Conservation (phyloP, 2,329 filamentous ascomycete species). For the Biscogniauxia marginata region DNA sequence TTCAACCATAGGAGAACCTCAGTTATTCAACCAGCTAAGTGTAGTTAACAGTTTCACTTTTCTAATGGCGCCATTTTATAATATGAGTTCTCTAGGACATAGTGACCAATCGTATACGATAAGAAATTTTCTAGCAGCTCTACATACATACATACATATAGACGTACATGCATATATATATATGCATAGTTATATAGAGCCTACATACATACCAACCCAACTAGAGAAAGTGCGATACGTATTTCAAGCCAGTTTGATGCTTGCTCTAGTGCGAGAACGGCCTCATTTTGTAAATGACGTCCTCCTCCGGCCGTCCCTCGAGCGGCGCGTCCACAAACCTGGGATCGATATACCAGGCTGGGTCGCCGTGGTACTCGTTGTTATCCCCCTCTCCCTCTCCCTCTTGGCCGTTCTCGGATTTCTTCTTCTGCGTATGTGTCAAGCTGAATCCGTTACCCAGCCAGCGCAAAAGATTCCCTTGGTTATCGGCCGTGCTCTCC, state of each 20-base stretch:
- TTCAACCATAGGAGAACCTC: too few relatives aligned
- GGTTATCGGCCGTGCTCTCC: slow-evolving; percentile 30
- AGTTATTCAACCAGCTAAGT: too few relatives aligned
- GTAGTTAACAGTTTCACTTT: too few relatives aligned
- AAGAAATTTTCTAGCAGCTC: too few relatives aligned
- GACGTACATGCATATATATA: too few relatives aligned
- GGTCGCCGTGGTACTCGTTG: slow-evolving; percentile 27
- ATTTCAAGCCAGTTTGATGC: not conserved
- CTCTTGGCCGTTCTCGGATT: not conserved
- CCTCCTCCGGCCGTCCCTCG: slow-evolving; percentile 27
- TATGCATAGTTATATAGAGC: not conserved
- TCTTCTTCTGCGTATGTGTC: slow-evolving; percentile 35
- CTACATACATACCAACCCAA: not conserved
- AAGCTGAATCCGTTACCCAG: slow-evolving; percentile 42
- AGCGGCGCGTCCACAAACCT: slow-evolving; percentile 26
- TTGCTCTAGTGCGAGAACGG: slow-evolving; percentile 30
- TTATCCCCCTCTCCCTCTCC: not conserved
- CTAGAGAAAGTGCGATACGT: not conserved
- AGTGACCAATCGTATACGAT: too few relatives aligned
- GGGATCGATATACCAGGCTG: slow-evolving; percentile 34
- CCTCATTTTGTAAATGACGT: slow-evolving; percentile 26
- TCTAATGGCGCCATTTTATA: too few relatives aligned
- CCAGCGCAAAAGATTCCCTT: slow-evolving; percentile 38
- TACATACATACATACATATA: too few relatives aligned
- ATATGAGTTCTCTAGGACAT: too few relatives aligned